phyloP scores from a whole-genome alignment of 805 yeast species.

The Kodamaea jinghongensis region DNA sequence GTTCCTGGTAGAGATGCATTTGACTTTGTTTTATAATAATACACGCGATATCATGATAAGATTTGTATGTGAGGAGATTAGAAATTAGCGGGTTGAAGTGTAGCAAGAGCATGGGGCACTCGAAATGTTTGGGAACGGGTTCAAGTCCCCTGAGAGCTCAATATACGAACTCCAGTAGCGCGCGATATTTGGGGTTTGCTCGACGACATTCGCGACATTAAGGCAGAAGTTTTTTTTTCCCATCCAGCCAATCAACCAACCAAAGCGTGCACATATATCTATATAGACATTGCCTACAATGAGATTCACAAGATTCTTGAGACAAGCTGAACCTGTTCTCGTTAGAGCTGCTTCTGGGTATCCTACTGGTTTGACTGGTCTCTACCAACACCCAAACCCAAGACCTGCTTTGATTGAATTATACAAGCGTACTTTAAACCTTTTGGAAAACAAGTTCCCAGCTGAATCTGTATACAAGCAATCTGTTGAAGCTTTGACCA shows the following conservation, averaged over 20 bases:
- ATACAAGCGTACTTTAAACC: conserved; percentile 65
- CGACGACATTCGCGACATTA: conserved; percentile 10
- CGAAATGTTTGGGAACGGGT: no score
- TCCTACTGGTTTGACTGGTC: conserved; percentile 81
- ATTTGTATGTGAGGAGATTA: no score
- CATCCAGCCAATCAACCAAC: conserved; percentile 8
- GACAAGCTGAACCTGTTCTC: conserved; percentile 50
- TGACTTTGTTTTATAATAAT: no score
- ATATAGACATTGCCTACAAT: conserved; percentile 15
- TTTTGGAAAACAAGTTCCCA: conserved; percentile 63
- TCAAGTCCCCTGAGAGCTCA: no score
- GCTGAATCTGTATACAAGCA: conserved; percentile 70
- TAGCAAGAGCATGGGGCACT: no score
- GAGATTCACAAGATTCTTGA: conserved; percentile 43
- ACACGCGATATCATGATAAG: no score
- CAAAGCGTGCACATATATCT: conserved; percentile 1
- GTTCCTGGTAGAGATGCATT: conserved; percentile 25
- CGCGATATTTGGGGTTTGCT: no score
- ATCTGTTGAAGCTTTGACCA: conserved; percentile 69
- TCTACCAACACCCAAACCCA: conserved; percentile 79
- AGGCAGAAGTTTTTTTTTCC: conserved; percentile 9
- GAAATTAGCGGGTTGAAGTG: no score
- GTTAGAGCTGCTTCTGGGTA: conserved; percentile 59
- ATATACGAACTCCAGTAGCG: no score
- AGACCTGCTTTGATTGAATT: conserved; percentile 72